These are phyloP conservation scores for Fusarium sulawesiense DNA, from an alignment of 2,329 filamentous ascomycete species.

Conservation along the genomic window DNA sequence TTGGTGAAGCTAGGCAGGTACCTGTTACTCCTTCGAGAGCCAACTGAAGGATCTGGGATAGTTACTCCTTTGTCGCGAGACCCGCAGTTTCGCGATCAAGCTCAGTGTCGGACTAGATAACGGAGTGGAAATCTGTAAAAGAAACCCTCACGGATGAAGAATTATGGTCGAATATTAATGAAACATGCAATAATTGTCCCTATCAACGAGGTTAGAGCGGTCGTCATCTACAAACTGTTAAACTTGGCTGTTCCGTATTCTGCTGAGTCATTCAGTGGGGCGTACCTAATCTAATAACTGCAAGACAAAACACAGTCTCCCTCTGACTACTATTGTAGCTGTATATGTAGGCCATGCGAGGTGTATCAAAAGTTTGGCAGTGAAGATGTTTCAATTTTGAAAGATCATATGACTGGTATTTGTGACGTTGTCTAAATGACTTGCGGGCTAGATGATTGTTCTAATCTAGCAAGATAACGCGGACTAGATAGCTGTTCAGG, in stretches of 20 bases:
- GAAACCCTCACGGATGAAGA: neutral
- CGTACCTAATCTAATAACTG: constrained; percentile 2
- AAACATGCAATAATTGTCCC: neutral
- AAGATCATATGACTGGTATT: neutral
- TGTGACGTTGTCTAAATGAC: neutral
- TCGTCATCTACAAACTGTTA: constrained; percentile 14
- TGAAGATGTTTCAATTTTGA: neutral
- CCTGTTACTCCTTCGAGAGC: neutral
- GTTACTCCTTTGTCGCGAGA: constrained; percentile 11
- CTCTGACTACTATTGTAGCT: neutral
- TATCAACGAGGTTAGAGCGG: constrained; percentile 1
- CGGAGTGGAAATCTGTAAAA: neutral
- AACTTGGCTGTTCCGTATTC: neutral
- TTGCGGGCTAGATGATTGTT: neutral
- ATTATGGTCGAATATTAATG: neutral
- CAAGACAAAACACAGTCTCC: neutral
- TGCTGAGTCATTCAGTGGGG: constrained; percentile 25
- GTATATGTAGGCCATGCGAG: neutral
- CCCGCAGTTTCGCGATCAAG: constrained; percentile 3
- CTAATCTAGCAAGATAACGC: neutral
- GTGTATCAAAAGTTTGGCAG: neutral
- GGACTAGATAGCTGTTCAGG: neutral
- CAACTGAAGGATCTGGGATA: constrained; percentile 8
- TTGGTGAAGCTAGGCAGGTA: neutral
- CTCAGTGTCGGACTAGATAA: neutral